A percentile compares a stretch with the other conserved stretches of the same genome.
Evolutionary conservation across 257 asterid species (phyloP).

Genomic region (Solanum sejunctum): DNA sequence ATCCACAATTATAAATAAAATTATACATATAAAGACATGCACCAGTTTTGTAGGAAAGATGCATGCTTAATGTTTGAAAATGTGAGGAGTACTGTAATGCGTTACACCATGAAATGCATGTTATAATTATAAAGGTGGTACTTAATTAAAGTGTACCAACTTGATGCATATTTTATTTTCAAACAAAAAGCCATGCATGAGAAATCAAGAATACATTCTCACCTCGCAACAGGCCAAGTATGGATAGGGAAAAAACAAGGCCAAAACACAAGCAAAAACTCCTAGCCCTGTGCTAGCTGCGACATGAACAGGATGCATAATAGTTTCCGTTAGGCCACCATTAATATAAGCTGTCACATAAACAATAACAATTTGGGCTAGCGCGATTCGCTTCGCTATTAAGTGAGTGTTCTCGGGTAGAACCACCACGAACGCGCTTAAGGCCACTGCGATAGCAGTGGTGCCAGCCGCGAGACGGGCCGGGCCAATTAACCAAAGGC

Average conservation of each 20-base stretch:
- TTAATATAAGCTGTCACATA: conserved; percentile 46
- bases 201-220: neutral
- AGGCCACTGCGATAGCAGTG: conserved; percentile 41
- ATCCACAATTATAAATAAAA: neutral
- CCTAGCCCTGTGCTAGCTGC: conserved; percentile 80
- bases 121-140: neutral
- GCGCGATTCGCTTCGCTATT: conserved; percentile 56
- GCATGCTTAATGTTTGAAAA: neutral
- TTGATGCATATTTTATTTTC: conserved; percentile 1
- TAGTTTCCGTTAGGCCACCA: conserved; percentile 34
- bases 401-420: conserved; percentile 56
- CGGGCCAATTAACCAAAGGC: conserved; percentile 52
- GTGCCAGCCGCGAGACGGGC: conserved; percentile 30
- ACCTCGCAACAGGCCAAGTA: conserved; percentile 59
- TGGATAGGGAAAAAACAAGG: conserved; percentile 62
- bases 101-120: neutral
- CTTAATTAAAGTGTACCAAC: neutral
- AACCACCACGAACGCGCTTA: conserved; percentile 43
- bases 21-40: neutral
- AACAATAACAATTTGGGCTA: conserved; percentile 69
- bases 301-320: conserved; percentile 62
- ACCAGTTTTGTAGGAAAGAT: neutral
- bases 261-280: conserved; percentile 51
- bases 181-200: neutral
- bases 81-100: neutral